Base-by-base conservation (phyloP, 345 rosid species). In the Cardamine chenopodiifolia region DNA sequence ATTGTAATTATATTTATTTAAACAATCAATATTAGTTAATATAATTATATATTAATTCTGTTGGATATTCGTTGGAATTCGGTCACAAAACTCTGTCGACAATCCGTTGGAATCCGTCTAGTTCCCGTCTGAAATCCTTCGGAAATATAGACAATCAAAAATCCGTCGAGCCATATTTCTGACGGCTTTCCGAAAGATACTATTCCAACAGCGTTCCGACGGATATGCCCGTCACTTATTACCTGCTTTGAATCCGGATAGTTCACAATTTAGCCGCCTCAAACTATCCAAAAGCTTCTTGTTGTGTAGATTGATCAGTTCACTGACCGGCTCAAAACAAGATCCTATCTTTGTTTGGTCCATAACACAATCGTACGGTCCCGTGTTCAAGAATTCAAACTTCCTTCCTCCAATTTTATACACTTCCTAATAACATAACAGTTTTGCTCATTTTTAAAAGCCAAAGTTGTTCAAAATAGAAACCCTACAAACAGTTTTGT, bases 301-400 rank as follows among this genome's bases (percentile, higher is more conserved):
- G 35, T 54, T 54, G 8, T 54, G 60, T 1, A 54, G 6, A 54
- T 54, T 54, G 35, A 26, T 54, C 19, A 54, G 35, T 8, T 54
- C 18, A 54, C 35, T 54, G 35, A 54, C 35, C 60, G 60, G 35
- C 12, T 54, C 12, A 26, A 54, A 54, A 54, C 60, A 54, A 54
- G 35, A 26, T 13, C 60, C 19, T 54, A 54, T 54, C 35, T 54
- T 54, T 28, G 35, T 28, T 54, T 54, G 60, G 60, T 54, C 19
- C 7, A 15, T 14, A 26, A 54, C 59, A 54, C 59, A 54, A 54
- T 26, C 59, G 19, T 54, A 54, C 4, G 34, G 59, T 54, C 59
- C 59, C 1, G 19, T 54, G 34, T 54, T 54, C 59, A 26, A 54
- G 5, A 54, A 0, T 15, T 34, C 59, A 54, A 54, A 54, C 59